phyloP scores from a whole-genome alignment of 1,139 yeast species.

The Scheffersomyces stambukii region DNA sequence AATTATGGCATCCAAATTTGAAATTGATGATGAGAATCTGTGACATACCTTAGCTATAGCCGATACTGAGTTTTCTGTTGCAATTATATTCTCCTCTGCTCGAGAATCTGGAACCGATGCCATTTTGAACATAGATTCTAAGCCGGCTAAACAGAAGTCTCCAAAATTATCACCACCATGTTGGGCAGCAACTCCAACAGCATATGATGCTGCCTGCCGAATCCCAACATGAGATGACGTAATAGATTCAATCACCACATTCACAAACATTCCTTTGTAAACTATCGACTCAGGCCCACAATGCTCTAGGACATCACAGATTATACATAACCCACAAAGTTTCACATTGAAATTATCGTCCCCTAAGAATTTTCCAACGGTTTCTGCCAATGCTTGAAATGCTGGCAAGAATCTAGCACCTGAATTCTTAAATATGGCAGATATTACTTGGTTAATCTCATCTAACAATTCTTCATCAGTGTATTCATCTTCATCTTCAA shows the following conservation, averaged over 20 bases:
- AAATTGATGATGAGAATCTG: constrained; percentile 51
- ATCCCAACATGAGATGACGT: constrained; percentile 66
- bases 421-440: constrained; percentile 67
- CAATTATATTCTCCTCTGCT: constrained; percentile 75
- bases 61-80: constrained; percentile 82
- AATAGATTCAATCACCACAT: constrained; percentile 61
- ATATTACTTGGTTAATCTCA: constrained; percentile 75
- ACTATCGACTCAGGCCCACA: constrained; percentile 66
- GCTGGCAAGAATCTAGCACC: constrained; percentile 58
- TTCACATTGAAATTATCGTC: constrained; percentile 67
- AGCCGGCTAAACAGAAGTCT: constrained; percentile 61
- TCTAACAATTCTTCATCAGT: constrained; percentile 87
- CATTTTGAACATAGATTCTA: constrained; percentile 73
- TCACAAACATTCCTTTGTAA: constrained; percentile 61
- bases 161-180: constrained; percentile 63
- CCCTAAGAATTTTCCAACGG: constrained; percentile 50
- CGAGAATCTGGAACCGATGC: constrained; percentile 81
- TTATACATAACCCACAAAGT: constrained; percentile 75
- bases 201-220: constrained; percentile 84
- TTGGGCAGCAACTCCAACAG: constrained; percentile 85
- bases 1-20: constrained; percentile 59
- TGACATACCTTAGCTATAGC: constrained; percentile 81
- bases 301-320: constrained; percentile 77
- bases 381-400: constrained; percentile 57
- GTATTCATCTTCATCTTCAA: constrained; percentile 79